Evolutionary conservation across 768 basidiomycete species (phyloP).

Genomic region (Lentinula edodes): DNA sequence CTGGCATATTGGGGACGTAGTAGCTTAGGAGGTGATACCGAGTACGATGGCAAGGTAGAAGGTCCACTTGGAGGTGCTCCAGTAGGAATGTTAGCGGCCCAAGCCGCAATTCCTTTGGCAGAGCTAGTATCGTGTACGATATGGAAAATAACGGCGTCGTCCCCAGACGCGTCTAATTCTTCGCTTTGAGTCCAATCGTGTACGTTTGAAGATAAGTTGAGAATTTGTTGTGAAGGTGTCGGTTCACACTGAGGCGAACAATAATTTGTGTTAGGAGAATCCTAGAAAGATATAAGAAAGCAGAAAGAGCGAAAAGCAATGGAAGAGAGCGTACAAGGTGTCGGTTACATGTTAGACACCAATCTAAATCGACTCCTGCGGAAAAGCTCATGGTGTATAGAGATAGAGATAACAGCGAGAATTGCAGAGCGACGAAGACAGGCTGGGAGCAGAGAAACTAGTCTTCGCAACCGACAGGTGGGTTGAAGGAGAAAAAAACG

Average conservation of each 20-base stretch:
- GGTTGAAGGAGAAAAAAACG: neutral
- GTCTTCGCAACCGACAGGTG: neutral
- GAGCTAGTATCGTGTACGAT: neutral
- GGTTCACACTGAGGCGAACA: neutral
- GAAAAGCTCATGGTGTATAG: conserved; percentile 1
- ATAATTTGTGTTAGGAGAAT: neutral
- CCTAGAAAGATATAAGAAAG: neutral
- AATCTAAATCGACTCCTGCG: neutral
- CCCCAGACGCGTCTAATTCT: neutral
- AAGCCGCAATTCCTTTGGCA: neutral
- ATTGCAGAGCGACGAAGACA: neutral
- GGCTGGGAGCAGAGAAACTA: neutral
- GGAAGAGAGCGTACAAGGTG: neutral
- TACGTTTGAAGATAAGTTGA: neutral
- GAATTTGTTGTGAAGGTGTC: neutral
- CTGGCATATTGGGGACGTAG: neutral
- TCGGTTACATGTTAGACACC: neutral
- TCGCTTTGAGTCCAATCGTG: neutral
- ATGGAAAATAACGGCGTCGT: neutral
- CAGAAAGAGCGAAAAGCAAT: neutral
- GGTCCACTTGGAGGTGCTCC: neutral
- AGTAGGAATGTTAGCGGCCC: neutral
- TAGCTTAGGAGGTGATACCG: neutral
- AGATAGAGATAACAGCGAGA: neutral
- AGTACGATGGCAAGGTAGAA: neutral